These are phyloP conservation scores for Aspergillus sp. DNA, from an alignment of 2,329 filamentous ascomycete genomes.

Conservation along the genomic window DNA sequence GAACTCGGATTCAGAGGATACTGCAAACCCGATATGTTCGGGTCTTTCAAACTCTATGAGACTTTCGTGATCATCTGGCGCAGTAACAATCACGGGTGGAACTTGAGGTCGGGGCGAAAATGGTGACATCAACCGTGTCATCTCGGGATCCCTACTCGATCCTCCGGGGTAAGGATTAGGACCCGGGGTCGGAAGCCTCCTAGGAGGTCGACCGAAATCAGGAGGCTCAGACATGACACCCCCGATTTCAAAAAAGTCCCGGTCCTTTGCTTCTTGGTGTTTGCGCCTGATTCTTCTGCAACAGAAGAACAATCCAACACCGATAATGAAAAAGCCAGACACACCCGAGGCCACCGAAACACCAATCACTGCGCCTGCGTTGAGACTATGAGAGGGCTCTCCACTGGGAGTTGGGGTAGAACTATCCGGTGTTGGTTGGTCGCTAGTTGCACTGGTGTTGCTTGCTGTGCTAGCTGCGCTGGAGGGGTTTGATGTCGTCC, in stretches of 20 bases:
- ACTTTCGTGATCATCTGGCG: slow-evolving; percentile 14
- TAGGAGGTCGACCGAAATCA: slow-evolving; percentile 22
- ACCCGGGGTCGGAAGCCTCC: slow-evolving; percentile 15
- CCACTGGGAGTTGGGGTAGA: slow-evolving; percentile 9
- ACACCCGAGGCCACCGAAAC: slow-evolving; percentile 32
- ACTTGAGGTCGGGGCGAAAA: slow-evolving; percentile 11
- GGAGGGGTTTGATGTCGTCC: background rate
- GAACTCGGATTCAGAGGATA: slow-evolving; percentile 10
- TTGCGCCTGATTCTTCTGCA: slow-evolving; percentile 23
- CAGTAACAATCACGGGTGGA: slow-evolving; percentile 15
- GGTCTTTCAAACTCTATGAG: background rate
- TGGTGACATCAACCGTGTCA: slow-evolving; percentile 14
- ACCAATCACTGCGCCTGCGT: slow-evolving; percentile 29
- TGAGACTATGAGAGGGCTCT: slow-evolving; percentile 10
- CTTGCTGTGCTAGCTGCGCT: background rate
- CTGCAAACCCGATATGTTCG: slow-evolving; percentile 14
- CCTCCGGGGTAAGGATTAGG: slow-evolving; percentile 8
- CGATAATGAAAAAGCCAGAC: slow-evolving; percentile 29
- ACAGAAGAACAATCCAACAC: slow-evolving; percentile 27
- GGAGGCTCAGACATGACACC: slow-evolving; percentile 34
- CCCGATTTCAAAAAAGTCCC: slow-evolving; percentile 34
- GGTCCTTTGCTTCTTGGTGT: slow-evolving; percentile 14
- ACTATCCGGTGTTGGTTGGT: slow-evolving; percentile 3
- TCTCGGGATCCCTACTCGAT: slow-evolving; percentile 10
- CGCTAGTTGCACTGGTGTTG: background rate